phyloP scores from a whole-genome alignment of 371 early-diverging fungal genomes.

The Haplosporangium sp. region DNA sequence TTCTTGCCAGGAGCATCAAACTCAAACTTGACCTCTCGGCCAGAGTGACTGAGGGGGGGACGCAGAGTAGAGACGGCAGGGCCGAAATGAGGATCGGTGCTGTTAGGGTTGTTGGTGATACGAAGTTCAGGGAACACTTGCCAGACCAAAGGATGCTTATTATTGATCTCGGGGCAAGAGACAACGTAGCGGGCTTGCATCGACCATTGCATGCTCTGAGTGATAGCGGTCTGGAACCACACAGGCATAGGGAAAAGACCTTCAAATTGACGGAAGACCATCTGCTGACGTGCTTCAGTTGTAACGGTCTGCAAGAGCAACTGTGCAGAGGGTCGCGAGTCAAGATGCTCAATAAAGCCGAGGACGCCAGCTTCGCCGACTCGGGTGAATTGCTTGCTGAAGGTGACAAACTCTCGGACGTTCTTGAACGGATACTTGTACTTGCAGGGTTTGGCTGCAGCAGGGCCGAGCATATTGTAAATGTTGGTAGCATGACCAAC shows the following conservation, averaged over 20 bases:
- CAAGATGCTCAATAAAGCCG: constrained; percentile 20
- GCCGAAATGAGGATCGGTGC: constrained; percentile 19
- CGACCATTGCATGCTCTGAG: constrained; percentile 22
- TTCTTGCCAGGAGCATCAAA: constrained; percentile 18
- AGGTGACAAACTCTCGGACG: constrained; percentile 14
- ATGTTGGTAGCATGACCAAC: constrained; percentile 13
- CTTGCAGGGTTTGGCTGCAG: constrained; percentile 9
- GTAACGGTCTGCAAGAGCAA: constrained; percentile 17
- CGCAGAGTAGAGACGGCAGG: constrained; percentile 15
- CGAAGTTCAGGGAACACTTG: constrained; percentile 18
- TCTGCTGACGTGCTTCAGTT: constrained; percentile 19
- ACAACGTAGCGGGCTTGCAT: constrained; percentile 23
- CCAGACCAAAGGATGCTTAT: constrained; percentile 25
- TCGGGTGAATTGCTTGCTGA: constrained; percentile 16
- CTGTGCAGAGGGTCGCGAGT: constrained; percentile 21
- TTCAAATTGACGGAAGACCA: constrained; percentile 20
- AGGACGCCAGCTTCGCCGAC: constrained; percentile 16
- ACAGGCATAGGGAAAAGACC: constrained; percentile 24
- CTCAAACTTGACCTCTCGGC: constrained; percentile 19
- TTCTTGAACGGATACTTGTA: constrained; percentile 20
- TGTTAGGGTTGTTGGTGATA: constrained; percentile 19
- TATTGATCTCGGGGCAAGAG: constrained; percentile 16
- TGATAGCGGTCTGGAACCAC: constrained; percentile 20
- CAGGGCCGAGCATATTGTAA: constrained; percentile 14
- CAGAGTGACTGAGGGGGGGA: constrained; percentile 10